phyloP scores from a whole-genome alignment of 208 protist species.

The Trypanosoma theileri region DNA sequence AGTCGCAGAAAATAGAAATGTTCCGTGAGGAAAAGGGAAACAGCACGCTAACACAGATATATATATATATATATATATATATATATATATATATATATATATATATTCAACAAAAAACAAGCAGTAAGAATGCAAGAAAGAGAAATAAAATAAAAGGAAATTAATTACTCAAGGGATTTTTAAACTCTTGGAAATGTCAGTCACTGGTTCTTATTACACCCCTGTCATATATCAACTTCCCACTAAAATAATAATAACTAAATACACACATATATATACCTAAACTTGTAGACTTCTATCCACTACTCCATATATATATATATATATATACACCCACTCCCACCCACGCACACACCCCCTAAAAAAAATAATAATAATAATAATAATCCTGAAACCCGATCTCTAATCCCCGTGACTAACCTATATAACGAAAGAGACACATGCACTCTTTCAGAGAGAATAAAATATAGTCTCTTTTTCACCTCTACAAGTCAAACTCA shows the following conservation, averaged over 20 bases:
- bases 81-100: no score
- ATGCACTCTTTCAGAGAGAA: no score
- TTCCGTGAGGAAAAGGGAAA: no score
- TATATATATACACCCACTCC: neutral
- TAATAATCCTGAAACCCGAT: no score
- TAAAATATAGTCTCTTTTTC: neutral
- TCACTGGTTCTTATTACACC: neutral
- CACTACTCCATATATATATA: neutral
- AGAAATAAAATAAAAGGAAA: slow-evolving; percentile 1
- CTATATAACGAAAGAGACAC: no score
- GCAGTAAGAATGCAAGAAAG: neutral
- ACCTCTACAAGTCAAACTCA: slow-evolving; percentile 57
- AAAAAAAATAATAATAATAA: no score
- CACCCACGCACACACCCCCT: neutral
- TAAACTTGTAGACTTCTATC: neutral
- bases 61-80: no score
- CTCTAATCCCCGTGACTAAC: no score
- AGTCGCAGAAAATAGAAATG: no score
- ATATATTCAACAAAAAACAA: slow-evolving; percentile 20
- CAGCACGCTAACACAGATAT: no score
- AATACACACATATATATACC: slow-evolving; percentile 13
- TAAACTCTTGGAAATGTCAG: neutral
- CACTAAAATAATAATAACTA: slow-evolving; percentile 5
- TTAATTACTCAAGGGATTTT: neutral
- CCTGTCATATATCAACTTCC: no score